These are phyloP conservation scores for Coprinellus micaceus DNA, from an alignment of 768 basidiomycete species.

Conservation along the genomic window DNA sequence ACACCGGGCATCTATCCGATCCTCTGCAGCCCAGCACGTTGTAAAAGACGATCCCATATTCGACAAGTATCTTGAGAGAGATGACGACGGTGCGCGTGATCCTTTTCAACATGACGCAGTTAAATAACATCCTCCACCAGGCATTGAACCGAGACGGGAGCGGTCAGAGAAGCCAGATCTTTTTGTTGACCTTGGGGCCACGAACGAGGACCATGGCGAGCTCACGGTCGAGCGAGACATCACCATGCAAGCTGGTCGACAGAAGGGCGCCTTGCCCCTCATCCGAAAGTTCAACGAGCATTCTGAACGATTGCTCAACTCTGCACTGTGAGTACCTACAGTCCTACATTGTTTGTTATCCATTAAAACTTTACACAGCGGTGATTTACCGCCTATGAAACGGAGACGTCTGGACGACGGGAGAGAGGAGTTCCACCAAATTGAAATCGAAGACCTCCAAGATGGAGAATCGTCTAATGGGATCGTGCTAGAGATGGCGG, in stretches of 20 bases:
- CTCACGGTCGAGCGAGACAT: conserved; percentile 86
- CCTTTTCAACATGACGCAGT: no score
- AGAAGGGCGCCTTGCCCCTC: conserved; percentile 82
- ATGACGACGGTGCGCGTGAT: conserved; percentile 86
- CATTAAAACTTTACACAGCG: conserved; percentile 33
- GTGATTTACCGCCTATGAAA: conserved; percentile 56
- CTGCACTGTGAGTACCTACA: conserved; percentile 59
- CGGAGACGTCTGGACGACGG: conserved; percentile 55
- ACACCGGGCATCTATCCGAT: conserved; percentile 89
- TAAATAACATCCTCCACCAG: no score
- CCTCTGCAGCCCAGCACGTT: conserved; percentile 76
- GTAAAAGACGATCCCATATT: conserved; percentile 92
- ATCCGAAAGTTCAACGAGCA: conserved; percentile 98
- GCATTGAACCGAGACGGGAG: conserved; percentile 71
- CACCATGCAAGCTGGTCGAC: conserved; percentile 94
- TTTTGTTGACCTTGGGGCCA: conserved; percentile 84
- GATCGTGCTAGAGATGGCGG: conserved; percentile 84
- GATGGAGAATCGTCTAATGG: conserved; percentile 62
- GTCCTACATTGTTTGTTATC: not conserved
- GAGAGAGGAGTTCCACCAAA: conserved; percentile 43
- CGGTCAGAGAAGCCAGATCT: conserved; percentile 66
- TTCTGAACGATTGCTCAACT: conserved; percentile 82
- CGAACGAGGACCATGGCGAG: conserved; percentile 89
- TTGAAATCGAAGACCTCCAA: conserved; percentile 84
- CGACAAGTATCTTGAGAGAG: conserved; percentile 93